Evolutionary conservation across 2,329 filamentous ascomycete species (phyloP), one percentile per base, ranked within the genome.

Genomic region (Penicillium polonicum): DNA sequence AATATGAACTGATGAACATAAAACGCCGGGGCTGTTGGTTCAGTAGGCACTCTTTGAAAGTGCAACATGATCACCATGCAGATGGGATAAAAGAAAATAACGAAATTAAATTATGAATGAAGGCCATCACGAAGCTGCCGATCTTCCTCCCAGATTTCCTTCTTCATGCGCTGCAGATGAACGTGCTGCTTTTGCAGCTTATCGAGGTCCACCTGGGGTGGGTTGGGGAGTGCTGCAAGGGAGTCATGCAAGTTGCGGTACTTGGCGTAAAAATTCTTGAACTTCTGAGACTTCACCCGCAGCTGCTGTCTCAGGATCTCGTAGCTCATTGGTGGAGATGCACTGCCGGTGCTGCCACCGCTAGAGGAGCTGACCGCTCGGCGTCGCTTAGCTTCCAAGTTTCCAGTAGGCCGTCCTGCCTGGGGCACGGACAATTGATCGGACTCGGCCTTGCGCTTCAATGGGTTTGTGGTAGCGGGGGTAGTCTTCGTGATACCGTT

Each of bases 231-330:
- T 7, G 68, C 65, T 21, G 72, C 70, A 59, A 81, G 65, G 52
- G 73, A 68, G 38, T 81, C 80, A 68, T 87, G 83, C 64, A 86
- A 69, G 65, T 78, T 72, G 63, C 80, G 78, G 65, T 88, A 88
- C 56, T 79, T 80, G 36, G 80, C 80, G 66, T 87, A 87, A 60
- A 81, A 81, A 52, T 75, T 75, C 66, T 85, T 84, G 70, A 87
- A 88, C 48, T 68, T 69, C 55, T 74, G 71, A 19, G 77, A 74
- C 52, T 76, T 78, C 38, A 75, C 72, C 42, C 68, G 72, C 48
- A 78, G 64, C 50, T 74, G 72, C 58, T 78, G 74, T 29, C 68
- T 69, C 12, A 73, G 68, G 17, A 74, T 61, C 29, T 74, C 72
- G 19, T 70, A 68, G 48, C 70, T 74, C 59, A 74, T 68, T 1